Evolutionary conservation across 1,284 basidiomycete species (phyloP).

Genomic region (Ustilago xerochloae): DNA sequence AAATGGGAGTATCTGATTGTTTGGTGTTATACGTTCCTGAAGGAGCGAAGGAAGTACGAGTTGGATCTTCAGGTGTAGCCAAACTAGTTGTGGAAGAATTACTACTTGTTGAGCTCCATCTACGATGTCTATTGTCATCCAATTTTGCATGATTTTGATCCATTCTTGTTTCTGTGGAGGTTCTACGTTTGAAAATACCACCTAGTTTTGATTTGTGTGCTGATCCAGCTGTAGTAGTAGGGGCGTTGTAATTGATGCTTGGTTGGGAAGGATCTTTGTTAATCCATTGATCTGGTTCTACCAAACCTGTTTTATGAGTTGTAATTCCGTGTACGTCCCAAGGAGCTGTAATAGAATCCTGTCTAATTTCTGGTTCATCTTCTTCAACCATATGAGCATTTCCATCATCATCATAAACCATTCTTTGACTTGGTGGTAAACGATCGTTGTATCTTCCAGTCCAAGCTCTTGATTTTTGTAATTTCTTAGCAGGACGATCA

Average conservation of each 20-base stretch:
- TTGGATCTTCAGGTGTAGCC: neutral
- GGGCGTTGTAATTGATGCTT: constrained; percentile 1
- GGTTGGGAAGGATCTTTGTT: constrained; percentile 16
- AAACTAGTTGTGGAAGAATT: neutral
- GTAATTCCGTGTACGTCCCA: constrained; percentile 13
- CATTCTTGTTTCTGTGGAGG: neutral
- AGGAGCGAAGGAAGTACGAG: neutral
- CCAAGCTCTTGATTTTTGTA: constrained; percentile 49
- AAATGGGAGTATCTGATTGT: neutral
- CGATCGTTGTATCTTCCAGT: constrained; percentile 48
- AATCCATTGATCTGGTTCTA: constrained; percentile 38
- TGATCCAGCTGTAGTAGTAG: neutral
- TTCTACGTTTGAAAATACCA: constrained; percentile 8
- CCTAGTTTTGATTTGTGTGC: constrained; percentile 5
- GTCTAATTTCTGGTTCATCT: neutral
- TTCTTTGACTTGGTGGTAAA: constrained; percentile 25
- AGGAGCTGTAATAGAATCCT: neutral
- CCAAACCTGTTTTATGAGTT: constrained; percentile 20
- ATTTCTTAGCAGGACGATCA: constrained; percentile 34
- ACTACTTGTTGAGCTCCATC: neutral
- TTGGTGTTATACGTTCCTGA: neutral
- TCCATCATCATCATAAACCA: constrained; percentile 55
- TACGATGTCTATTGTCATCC: neutral
- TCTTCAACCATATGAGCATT: constrained; percentile 34
- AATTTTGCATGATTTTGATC: neutral